These are phyloP conservation scores for Wickerhamomyces bovis DNA, from an alignment of 805 yeast species.

Conservation along the genomic window DNA sequence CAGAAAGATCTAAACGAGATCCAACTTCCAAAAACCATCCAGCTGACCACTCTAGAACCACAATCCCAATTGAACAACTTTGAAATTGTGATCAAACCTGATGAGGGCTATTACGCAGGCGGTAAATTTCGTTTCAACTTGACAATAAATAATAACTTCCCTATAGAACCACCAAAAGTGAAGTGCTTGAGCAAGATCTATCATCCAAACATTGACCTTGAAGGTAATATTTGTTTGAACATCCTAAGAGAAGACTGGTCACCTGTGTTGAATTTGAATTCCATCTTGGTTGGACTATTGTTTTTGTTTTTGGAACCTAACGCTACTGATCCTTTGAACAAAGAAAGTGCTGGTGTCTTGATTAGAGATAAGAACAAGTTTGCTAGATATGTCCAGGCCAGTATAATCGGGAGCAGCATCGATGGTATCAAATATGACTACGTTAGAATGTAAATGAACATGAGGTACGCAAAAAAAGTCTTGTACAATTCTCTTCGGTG, in stretches of 20 bases:
- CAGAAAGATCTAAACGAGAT: conserved; percentile 74
- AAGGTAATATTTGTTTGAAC: conserved; percentile 87
- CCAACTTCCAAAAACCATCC: conserved; percentile 53
- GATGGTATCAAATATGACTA: conserved; percentile 55
- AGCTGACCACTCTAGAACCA: conserved; percentile 40
- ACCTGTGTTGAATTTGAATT: conserved; percentile 79
- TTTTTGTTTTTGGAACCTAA: conserved; percentile 87
- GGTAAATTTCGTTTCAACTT: conserved; percentile 72
- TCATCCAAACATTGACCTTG: conserved; percentile 88
- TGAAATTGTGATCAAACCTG: conserved; percentile 52
- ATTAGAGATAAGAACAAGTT: conserved; percentile 43
- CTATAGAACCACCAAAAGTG: conserved; percentile 87
- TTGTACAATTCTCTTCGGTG: not conserved
- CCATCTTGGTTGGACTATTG: conserved; percentile 78
- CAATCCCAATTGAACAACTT: conserved; percentile 50
- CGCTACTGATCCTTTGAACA: conserved; percentile 87
- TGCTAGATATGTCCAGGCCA: conserved; percentile 44
- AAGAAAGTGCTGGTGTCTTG: conserved; percentile 71
- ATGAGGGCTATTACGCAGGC: conserved; percentile 63
- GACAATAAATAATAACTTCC: conserved; percentile 63
- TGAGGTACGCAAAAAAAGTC: not conserved
- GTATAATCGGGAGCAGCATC: conserved; percentile 73
- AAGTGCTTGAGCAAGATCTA: conserved; percentile 63
- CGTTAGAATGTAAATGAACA: conserved; percentile 30
- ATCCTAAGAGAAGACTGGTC: conserved; percentile 95